These are phyloP conservation scores for Claviceps purpurea DNA, from an alignment of 2,329 filamentous ascomycete genomes.

Conservation along the genomic window DNA sequence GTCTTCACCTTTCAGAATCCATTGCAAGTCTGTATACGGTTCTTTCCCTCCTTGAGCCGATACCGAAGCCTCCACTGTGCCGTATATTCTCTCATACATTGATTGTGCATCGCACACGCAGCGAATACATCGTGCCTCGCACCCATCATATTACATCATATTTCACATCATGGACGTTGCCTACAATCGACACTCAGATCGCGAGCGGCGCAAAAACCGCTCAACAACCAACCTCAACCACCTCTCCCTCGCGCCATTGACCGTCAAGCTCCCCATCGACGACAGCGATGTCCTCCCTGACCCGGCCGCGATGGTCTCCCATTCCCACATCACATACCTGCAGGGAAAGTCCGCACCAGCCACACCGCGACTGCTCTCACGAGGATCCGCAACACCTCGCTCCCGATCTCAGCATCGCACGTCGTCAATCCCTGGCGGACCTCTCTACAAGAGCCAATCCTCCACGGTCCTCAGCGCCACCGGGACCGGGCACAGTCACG, in stretches of 20 bases:
- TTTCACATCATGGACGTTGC: constrained; percentile 37
- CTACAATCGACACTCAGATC: constrained; percentile 46
- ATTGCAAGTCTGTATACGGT: neutral
- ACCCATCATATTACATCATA: neutral
- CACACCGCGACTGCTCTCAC: constrained; percentile 49
- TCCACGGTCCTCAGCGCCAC: constrained; percentile 36
- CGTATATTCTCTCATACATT: too few relatives aligned
- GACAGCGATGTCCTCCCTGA: constrained; percentile 36
- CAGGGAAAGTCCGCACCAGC: constrained; percentile 50
- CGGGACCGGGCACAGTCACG: neutral
- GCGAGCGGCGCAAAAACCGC: constrained; percentile 43
- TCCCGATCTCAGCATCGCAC: constrained; percentile 32
- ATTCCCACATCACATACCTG: constrained; percentile 36
- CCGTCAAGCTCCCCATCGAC: constrained; percentile 44
- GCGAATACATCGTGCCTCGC: neutral
- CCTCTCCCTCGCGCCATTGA: constrained; percentile 50
- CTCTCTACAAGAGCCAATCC: constrained; percentile 49
- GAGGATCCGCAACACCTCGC: constrained; percentile 34
- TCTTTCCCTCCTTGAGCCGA: too few relatives aligned
- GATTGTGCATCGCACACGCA: too few relatives aligned
- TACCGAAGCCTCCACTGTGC: too few relatives aligned
- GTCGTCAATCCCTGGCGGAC: constrained; percentile 21
- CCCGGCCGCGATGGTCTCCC: constrained; percentile 14
- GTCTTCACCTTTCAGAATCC: neutral
- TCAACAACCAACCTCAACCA: constrained; percentile 46